These are phyloP conservation scores for Venturia pyrina DNA, from an alignment of 2,329 filamentous ascomycete species.

Conservation along the genomic window DNA sequence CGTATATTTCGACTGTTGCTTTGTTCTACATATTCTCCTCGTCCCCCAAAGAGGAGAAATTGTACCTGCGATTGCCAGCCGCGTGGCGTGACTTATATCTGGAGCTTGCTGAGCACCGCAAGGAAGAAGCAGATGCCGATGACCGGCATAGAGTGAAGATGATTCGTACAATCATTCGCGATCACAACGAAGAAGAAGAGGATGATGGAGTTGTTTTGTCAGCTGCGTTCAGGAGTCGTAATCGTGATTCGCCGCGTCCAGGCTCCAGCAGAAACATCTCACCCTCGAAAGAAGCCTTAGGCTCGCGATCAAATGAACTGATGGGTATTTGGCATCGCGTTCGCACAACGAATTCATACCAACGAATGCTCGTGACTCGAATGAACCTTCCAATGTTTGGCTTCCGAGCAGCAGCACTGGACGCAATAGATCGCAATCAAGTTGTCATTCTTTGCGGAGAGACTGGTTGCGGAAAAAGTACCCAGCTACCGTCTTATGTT, in stretches of 20 bases:
- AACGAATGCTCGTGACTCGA: constrained; percentile 68
- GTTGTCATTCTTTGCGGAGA: constrained; percentile 93
- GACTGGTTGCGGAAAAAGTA: constrained; percentile 95
- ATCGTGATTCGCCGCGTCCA: constrained; percentile 12
- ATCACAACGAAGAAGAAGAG: constrained; percentile 48
- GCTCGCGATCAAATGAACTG: constrained; percentile 29
- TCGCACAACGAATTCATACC: constrained; percentile 46
- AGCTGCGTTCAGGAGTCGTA: constrained; percentile 55
- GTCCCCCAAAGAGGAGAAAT: constrained; percentile 78
- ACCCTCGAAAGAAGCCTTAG: constrained; percentile 16
- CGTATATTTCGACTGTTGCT: constrained; percentile 70
- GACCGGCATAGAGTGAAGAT: constrained; percentile 61
- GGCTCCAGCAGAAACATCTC: constrained; percentile 22
- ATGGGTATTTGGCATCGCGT: constrained; percentile 44
- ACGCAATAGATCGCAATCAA: constrained; percentile 67
- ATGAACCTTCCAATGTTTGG: constrained; percentile 83
- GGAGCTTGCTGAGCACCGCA: constrained; percentile 63
- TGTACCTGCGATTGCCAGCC: constrained; percentile 65
- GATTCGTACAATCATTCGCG: constrained; percentile 60
- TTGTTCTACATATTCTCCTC: constrained; percentile 72
- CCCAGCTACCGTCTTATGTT: constrained; percentile 89
- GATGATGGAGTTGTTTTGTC: constrained; percentile 55
- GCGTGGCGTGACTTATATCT: constrained; percentile 79
- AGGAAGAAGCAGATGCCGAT: constrained; percentile 55
- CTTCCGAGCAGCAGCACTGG: constrained; percentile 68